A percentile compares a stretch with the other conserved stretches of the same genome.
phyloP scores from a whole-genome alignment of 1,284 basidiomycete genomes.

The Trametes sp. region DNA sequence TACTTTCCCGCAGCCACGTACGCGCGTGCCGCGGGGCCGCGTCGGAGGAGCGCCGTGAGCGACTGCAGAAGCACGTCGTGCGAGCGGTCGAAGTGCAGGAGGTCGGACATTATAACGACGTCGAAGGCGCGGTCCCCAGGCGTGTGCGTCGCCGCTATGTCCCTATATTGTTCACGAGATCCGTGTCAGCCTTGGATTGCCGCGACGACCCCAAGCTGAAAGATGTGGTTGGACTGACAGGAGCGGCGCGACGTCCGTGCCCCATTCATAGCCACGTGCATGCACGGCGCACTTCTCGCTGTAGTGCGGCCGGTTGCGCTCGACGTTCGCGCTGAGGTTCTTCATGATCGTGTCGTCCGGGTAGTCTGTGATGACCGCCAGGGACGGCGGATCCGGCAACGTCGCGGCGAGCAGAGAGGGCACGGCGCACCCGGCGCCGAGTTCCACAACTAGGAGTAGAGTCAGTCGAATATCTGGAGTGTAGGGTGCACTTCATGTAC shows the following conservation, averaged over 20 bases:
- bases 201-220: no score
- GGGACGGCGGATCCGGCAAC: conserved; percentile 50
- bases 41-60: conserved; percentile 55
- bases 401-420: conserved; percentile 67
- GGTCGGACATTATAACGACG: conserved; percentile 69
- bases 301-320: conserved; percentile 52
- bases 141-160: conserved; percentile 12
- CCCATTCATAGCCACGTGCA: conserved; percentile 69
- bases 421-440: conserved; percentile 71
- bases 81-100: conserved; percentile 70
- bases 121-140: conserved; percentile 52
- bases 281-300: conserved; percentile 50
- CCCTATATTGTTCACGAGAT: conserved; percentile 9
- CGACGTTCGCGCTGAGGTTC: conserved; percentile 62
- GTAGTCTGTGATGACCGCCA: conserved; percentile 71
- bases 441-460: conserved; percentile 61
- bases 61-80: conserved; percentile 65
- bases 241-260: conserved; percentile 52
- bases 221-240: no score
- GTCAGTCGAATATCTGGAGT: not conserved
- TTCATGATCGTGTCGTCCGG: conserved; percentile 66
- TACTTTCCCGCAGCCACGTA: conserved; percentile 73
- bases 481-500: conserved; percentile 40
- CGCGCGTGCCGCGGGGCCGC: conserved; percentile 49
- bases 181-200: no score